phyloP scores from a whole-genome alignment of 495 filamentous ascomycete genomes.

The Tuber aestivum region DNA sequence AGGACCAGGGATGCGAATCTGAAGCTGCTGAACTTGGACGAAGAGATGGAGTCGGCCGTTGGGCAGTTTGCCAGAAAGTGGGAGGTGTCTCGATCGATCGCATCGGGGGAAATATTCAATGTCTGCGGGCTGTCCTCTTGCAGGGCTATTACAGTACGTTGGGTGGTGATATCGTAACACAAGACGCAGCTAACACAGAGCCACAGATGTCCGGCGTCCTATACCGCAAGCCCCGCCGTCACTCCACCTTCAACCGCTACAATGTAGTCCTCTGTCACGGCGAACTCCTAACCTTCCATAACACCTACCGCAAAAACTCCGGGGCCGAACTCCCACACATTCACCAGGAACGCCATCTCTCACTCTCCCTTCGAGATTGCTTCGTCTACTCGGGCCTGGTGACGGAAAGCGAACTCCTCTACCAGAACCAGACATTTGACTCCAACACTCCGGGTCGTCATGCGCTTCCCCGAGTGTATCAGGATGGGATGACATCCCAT shows the following conservation, averaged over 20 bases:
- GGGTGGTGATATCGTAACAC: not conserved
- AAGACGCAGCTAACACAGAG: constrained; percentile 1
- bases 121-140: constrained; percentile 63
- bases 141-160: constrained; percentile 55
- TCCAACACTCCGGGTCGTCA: constrained; percentile 60
- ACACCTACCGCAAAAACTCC: constrained; percentile 52
- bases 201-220: constrained; percentile 57
- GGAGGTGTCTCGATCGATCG: constrained; percentile 63
- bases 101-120: constrained; percentile 62
- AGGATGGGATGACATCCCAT: constrained; percentile 60
- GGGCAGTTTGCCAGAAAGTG: constrained; percentile 67
- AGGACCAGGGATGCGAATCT: constrained; percentile 57
- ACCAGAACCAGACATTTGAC: constrained; percentile 65
- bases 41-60: constrained; percentile 61
- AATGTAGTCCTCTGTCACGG: constrained; percentile 60
- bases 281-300: constrained; percentile 59
- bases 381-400: constrained; percentile 67
- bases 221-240: constrained; percentile 62
- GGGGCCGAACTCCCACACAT: constrained; percentile 58
- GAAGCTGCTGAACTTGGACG: constrained; percentile 60
- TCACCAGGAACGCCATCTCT: constrained; percentile 57
- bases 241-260: constrained; percentile 57
- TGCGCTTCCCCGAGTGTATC: constrained; percentile 60
- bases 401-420: constrained; percentile 62
- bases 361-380: constrained; percentile 60